Base-by-base conservation (phyloP, 345 rosid species). In the Eucalyptus pauciflora region DNA sequence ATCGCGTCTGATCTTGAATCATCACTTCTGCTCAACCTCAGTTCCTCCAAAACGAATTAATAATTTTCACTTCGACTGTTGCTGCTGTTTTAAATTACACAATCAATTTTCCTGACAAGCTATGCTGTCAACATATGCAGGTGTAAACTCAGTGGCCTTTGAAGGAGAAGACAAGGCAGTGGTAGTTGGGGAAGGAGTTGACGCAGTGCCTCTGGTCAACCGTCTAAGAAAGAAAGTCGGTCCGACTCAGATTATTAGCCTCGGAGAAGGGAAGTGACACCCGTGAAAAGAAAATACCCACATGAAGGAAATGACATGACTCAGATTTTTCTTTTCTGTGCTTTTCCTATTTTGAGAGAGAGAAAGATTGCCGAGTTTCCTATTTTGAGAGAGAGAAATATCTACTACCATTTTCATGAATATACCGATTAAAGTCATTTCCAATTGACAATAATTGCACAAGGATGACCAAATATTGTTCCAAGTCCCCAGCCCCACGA, bases 201-300 rank as follows among this genome's bases (percentile, higher is more conserved):
- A 94, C 27, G 90, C 90, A 3, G 95, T 91, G 13, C 7, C 46
- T 24, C 86, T 95, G 90, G 93, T 87, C 27, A 12, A 24, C 48
- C 69, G 87, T 48, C 88, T 94, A 24, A 91, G 95, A 91, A 94
- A 94, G 91, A 94, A 95, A 86, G 92, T 94, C 88, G 96, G 96
- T 13, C 88, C 25, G 0, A 88, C 96, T 7, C 91, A 92, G 6
- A 83, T 94, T 8, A 33, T 92, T 54, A 92, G 92, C 88, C 89
- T 95, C 29, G 92, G 90, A 15, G 93, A 93, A 45, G 87, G 50
- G 67, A 88, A 88, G 49, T 89, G 3, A 87, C 1, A 69, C 45
- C 43, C 80, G 0, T 33, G 45, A 4, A 69, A 33, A 0, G 76
- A n/a, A 13, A n/a, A 64, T 64, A 64, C 76, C n/a, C 76, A n/a